A percentile compares a stretch with the other conserved stretches of the same genome.
phyloP scores from a whole-genome alignment of 805 yeast genomes.

The Myxozyma geophila region DNA sequence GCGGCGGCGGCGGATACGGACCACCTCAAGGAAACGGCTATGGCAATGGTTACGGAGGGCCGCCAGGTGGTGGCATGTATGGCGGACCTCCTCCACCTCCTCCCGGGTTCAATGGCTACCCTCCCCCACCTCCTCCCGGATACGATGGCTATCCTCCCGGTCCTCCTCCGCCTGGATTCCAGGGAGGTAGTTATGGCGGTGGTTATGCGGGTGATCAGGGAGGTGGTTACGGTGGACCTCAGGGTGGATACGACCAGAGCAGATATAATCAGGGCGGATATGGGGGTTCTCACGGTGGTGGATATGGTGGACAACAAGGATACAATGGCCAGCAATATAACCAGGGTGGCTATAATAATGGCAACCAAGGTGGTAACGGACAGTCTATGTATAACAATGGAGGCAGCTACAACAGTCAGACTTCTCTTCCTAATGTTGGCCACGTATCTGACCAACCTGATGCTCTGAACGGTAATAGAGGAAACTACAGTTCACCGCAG shows the following conservation, averaged over 20 bases:
- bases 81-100: slow-evolving; percentile 25
- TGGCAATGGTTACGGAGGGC: slow-evolving; percentile 12
- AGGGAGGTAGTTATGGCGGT: too few species aligned
- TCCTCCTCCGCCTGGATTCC: slow-evolving; percentile 36
- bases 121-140: slow-evolving; percentile 24
- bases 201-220: too few species aligned
- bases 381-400: slow-evolving; percentile 2
- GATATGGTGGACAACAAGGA: slow-evolving; percentile 10
- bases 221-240: slow-evolving; percentile 17
- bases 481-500: slow-evolving; percentile 22
- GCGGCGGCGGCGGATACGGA: slow-evolving; percentile 4
- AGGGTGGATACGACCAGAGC: slow-evolving; percentile 5
- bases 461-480: slow-evolving; percentile 2
- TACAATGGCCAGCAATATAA: background rate
- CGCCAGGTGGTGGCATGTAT: background rate
- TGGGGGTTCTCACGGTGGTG: background rate
- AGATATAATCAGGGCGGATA: background rate
- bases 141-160: slow-evolving; percentile 39
- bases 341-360: slow-evolving; percentile 11
- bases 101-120: slow-evolving; percentile 18
- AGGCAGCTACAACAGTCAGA: background rate
- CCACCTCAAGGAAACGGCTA: slow-evolving; percentile 7
- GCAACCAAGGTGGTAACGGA: slow-evolving; percentile 17
- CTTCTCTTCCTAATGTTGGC: slow-evolving; percentile 1
- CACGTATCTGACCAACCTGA: background rate